Base-by-base conservation (phyloP, 352 stramenopile genomes). In the Globisporangium mamillatum region DNA sequence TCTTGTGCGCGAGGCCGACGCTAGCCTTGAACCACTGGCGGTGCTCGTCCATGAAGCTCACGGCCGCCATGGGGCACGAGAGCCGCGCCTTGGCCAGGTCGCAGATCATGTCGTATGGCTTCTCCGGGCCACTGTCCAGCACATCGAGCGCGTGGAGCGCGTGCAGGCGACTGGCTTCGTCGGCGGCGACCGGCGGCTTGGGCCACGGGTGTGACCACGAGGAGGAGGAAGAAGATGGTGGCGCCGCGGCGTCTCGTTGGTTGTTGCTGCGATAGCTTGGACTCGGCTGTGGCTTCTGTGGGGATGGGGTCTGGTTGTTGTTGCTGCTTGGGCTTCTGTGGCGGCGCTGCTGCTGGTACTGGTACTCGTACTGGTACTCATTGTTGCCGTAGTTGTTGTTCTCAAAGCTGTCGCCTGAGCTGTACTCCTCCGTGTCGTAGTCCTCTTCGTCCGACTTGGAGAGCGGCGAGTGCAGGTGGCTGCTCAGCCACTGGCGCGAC, bases 1-100 rank as follows among this genome's bases (percentile, higher is more conserved):
- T 79, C 73, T 91, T 91, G 75, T 92, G 86, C 14, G 82, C 76
- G 3, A 93, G 67, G 0, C 88, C 85, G 16, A 71, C 74, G 54
- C 82, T 93, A 16, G 88, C 77, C 67, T 93, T 91, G 70, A 93
- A 93, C 84, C 84, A 92, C 75, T 95, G 84, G 44, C 75, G 75
- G 56, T 90, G 78, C 58, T 89, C 78, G 59, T 93, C 88, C 63
- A 95, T 71, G 68, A 93, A 92, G 69, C 85, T 90, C 62, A 95
- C 86, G 3, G 84, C 87, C 27, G 88, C 85, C 78, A 95, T 93
- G 3, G 84, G 78, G 60, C 85, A 93, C 55, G 76, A 72, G 27
- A 93, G 63, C 10, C 79, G 79, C 14, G 78, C 75, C 61, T 90
- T 91, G 38, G 85, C 85, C 2, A 93, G 70, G 65, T 93, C 82